phyloP scores from a whole-genome alignment of 176 grass and related monocot genomes.

The Carex littledalei region DNA sequence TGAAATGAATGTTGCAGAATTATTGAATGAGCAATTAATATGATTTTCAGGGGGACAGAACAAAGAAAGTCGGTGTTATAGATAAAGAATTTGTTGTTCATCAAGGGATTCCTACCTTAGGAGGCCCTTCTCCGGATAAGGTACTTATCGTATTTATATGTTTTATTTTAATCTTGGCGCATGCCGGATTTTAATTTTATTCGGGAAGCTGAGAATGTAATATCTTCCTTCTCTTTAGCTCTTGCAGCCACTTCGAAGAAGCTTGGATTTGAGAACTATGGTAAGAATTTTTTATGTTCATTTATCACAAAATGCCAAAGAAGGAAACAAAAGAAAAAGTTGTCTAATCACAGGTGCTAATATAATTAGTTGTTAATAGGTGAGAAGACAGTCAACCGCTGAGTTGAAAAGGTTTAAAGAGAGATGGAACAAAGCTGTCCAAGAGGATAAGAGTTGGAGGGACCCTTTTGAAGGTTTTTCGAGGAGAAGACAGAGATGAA shows the following conservation, averaged over 20 bases:
- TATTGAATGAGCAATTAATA: slow-evolving; percentile 13
- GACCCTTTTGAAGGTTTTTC: slow-evolving; percentile 43
- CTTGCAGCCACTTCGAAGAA: slow-evolving; percentile 49
- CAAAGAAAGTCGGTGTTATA: slow-evolving; percentile 94
- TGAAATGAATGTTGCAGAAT: not conserved
- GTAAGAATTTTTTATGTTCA: slow-evolving; percentile 31
- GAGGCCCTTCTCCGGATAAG: slow-evolving; percentile 76
- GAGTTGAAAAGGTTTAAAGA: slow-evolving; percentile 80
- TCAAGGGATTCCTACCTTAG: slow-evolving; percentile 96
- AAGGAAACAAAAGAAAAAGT: not conserved
- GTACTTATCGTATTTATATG: too few relatives aligned
- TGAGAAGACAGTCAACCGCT: slow-evolving; percentile 87
- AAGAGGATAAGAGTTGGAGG: slow-evolving; percentile 69
- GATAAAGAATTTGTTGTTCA: slow-evolving; percentile 91
- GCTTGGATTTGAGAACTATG: slow-evolving; percentile 75
- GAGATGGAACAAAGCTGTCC: slow-evolving; percentile 77
- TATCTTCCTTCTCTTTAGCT: slow-evolving; percentile 4
- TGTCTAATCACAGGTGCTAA: not conserved
- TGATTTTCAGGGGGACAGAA: slow-evolving; percentile 81
- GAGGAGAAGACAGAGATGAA: slow-evolving; percentile 2
- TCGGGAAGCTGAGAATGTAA: not conserved
- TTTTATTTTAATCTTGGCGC: not conserved
- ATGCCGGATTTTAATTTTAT: slow-evolving; percentile 6
- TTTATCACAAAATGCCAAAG: not conserved
- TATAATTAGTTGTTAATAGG: slow-evolving; percentile 35